phyloP scores from a whole-genome alignment of 2,329 filamentous ascomycete species.

The Aspergillus neoniger region DNA sequence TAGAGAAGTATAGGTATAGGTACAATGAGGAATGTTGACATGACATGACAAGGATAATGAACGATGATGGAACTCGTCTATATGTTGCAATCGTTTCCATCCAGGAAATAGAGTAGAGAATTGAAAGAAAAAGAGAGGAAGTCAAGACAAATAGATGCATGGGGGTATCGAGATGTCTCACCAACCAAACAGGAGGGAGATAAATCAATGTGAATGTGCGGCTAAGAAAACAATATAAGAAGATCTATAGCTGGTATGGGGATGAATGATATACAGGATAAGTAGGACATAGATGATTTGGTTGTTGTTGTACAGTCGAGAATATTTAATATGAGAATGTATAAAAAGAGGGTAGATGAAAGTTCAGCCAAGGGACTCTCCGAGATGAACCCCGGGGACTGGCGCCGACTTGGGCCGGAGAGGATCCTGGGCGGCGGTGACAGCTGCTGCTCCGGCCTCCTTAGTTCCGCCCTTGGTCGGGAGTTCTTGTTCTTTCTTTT shows the following conservation, averaged over 20 bases:
- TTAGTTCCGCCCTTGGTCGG: slow-evolving; percentile 31
- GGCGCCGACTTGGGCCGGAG: slow-evolving; percentile 4
- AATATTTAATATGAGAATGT: background rate
- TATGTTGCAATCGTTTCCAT: background rate
- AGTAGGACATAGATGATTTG: background rate
- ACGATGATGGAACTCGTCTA: slow-evolving; percentile 7
- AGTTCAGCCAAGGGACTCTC: slow-evolving; percentile 35
- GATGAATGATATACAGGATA: background rate
- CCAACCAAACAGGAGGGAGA: background rate
- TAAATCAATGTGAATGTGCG: background rate
- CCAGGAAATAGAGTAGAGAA: background rate
- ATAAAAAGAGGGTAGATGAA: background rate
- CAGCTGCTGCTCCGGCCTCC: slow-evolving; percentile 23
- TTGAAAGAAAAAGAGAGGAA: too few relatives aligned
- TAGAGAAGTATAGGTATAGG: background rate
- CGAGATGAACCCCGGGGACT: slow-evolving; percentile 26
- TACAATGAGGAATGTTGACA: background rate
- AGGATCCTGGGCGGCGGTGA: background rate
- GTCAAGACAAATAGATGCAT: too few relatives aligned
- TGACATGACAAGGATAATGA: slow-evolving; percentile 1
- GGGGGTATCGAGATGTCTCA: background rate
- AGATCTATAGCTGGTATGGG: background rate
- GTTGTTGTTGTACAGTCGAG: slow-evolving; percentile 2
- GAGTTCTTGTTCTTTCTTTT: slow-evolving; percentile 36
- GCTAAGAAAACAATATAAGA: background rate